A percentile compares a stretch with the other conserved stretches of the same genome.
Evolutionary conservation across 768 basidiomycete species (phyloP).

Genomic region (Omphalotus guepiniiformis): DNA sequence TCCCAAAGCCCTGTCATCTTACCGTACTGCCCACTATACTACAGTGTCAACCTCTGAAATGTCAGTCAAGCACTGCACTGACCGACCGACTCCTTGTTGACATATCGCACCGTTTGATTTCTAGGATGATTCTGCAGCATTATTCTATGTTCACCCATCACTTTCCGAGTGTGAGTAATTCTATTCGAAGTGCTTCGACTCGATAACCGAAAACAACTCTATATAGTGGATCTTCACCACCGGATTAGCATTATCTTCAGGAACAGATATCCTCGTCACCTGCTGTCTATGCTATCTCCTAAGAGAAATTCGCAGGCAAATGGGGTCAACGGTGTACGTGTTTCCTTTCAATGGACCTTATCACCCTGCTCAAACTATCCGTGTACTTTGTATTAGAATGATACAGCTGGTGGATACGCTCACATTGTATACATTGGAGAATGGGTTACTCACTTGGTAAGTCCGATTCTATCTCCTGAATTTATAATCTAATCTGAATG

Average conservation of each 20-base stretch:
- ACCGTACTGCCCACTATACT: too few species aligned
- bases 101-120: background rate
- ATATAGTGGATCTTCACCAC: constrained; percentile 41
- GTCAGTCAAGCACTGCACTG: too few species aligned
- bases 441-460: constrained; percentile 38
- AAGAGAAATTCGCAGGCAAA: constrained; percentile 23
- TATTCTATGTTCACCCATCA: constrained; percentile 7
- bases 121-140: background rate
- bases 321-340: constrained; percentile 19
- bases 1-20: too few species aligned
- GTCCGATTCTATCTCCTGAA: background rate
- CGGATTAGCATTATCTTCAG: constrained; percentile 36
- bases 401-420: constrained; percentile 33
- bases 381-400: constrained; percentile 23
- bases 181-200: background rate
- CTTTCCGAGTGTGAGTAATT: constrained; percentile 5
- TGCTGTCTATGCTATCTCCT: constrained; percentile 30
- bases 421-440: constrained; percentile 38
- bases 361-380: too few species aligned
- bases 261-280: constrained; percentile 36
- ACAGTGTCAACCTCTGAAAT: too few species aligned
- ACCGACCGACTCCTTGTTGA: background rate
- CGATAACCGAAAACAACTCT: background rate
- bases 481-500: background rate
- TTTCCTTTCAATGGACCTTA: background rate